Evolutionary conservation across 106 monocot genomes (phyloP), one percentile per base, ranked within the genome.

Genomic region (Allium sativum): DNA sequence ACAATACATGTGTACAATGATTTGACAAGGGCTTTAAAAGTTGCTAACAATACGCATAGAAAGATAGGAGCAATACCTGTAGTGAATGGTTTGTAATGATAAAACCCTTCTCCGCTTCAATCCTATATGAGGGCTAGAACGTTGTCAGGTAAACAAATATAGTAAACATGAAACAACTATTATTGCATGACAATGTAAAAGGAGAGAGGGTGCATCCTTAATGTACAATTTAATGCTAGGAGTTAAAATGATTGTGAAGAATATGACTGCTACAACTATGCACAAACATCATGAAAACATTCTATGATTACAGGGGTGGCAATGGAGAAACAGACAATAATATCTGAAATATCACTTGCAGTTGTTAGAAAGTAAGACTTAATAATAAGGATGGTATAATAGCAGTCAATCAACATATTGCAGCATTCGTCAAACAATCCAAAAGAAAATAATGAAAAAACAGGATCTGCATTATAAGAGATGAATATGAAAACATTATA

Each of bases 81-180:
- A 95, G 67, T 48, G 90, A 95, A 65, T 87, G 86, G 54, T 78
- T 90, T 73, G 84, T 95, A 42, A 90, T 72, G 55, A 95, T 75
- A 15, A 95, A 67, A 59, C 95, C 95, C 73, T 87, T 90, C 73
- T 95, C 90, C 45, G 72, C 76, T 79, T 90, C 95, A 59, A 72
- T 84, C 95, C 95, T 95, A 55, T 15, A 53, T 22, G 66, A 7
- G 31, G 31, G 31, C 31, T 5, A 31, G 31, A 31, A 31, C 31
- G 31, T 31, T 31, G 31, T 31, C 31, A 31, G 31, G 31, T 31
- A 31, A 31, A 31, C 31, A 31, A 31, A 31, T 31, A 31, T 31
- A 31, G 2, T 31, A 31, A 31, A 31, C 31, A 31, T 31, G 31
- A 31, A 31, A 31, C 31, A 31, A 31, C 31, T 31, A 31, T 31